Conservation (phyloP, 129 eudicot species). For the Chrysanthemum lavandulifolium region DNA sequence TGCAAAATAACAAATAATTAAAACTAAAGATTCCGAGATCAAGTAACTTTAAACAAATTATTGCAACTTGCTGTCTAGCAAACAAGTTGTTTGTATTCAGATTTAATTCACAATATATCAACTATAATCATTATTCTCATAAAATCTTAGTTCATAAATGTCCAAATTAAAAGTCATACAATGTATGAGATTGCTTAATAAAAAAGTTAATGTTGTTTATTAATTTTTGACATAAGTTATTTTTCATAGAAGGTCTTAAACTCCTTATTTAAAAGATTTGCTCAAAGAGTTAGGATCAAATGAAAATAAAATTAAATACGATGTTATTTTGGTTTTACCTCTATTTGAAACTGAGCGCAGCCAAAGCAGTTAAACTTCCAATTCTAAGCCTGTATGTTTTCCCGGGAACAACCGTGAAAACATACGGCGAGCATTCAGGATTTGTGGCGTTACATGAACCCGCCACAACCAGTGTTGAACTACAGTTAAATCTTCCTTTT, state of each 20-base stretch:
- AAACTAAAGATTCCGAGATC: too few relatives aligned
- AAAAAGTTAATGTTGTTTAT: too few relatives aligned
- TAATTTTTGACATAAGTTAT: too few relatives aligned
- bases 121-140: neutral
- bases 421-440: constrained; percentile 69
- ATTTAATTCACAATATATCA: neutral
- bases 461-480: constrained; percentile 35
- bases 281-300: too few relatives aligned
- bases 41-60: neutral
- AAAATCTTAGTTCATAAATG: constrained; percentile 1
- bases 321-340: constrained; percentile 38
- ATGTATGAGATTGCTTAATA: neutral
- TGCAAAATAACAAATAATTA: neutral
- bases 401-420: constrained; percentile 63
- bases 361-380: constrained; percentile 75
- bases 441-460: constrained; percentile 51
- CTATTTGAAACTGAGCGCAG: constrained; percentile 85
- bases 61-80: neutral
- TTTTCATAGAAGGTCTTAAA: too few relatives aligned
- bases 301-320: neutral
- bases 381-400: constrained; percentile 83
- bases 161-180: neutral
- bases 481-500: constrained; percentile 69
- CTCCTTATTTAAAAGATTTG: too few relatives aligned
- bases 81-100: neutral